Base-by-base conservation (phyloP, 129 eudicot species). In the Artemisia argyi region DNA sequence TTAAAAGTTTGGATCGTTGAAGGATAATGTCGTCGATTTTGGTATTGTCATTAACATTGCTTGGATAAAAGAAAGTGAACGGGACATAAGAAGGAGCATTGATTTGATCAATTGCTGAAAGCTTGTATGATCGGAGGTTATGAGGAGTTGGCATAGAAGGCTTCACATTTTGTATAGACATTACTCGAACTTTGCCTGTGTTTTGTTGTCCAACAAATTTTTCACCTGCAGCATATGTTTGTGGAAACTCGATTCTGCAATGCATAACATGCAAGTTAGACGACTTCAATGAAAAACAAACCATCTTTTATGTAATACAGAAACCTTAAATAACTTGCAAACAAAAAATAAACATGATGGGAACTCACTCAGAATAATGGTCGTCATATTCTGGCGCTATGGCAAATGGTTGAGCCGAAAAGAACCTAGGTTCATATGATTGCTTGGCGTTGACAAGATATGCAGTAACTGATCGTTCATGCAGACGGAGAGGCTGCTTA, bases 61-160 rank as follows among this genome's bases (percentile, higher is more conserved):
- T 35, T 18, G 18, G 39, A 7, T 61, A 78, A 47, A 61, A 78
- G 11, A 62, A 65, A 11, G 51, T 61, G 2, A 79, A 20, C 6
- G 77, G 78, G 32, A 54, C 65, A 3, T 72, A 68, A 47, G 53
- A 50, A 15, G 61, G 72, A 12, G 0, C 9, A 17, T 53, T 24
- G 19, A 57, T 50, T 19, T 65, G 82, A 68, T 78, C 82, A 5
- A 79, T 18, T 11, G 48, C 15, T 1, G 83, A 79, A 15, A 74
- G 69, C 52, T 49, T 74, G 57, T 55, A 58, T 20, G 16, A 12
- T 28, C 32, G 47, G 14, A 79, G 42, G 69, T 66, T 51, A 10
- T 48, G 3, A 17, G 83, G 83, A 3, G 78, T 79, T 58, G 78
- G 83, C 20, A 15, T 61, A 30, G 26, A 1, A 14, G 67, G 67